These are phyloP conservation scores for Sporopachydermia lactativora DNA, from an alignment of 805 yeast species.

Conservation along the genomic window DNA sequence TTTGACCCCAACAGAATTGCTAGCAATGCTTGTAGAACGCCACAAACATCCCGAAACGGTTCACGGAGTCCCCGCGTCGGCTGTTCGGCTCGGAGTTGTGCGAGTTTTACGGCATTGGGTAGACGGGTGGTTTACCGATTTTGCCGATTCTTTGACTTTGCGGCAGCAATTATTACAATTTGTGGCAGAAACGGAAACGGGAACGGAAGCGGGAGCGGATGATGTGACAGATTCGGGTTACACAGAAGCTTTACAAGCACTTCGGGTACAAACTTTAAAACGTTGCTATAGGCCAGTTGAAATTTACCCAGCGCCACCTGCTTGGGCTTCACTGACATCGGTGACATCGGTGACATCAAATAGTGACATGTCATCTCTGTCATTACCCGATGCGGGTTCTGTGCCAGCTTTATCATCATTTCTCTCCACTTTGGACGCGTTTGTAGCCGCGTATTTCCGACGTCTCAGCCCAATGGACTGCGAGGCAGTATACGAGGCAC, in stretches of 20 bases:
- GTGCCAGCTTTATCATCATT: constrained; percentile 32
- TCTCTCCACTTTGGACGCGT: constrained; percentile 46
- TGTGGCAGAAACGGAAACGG: too few species aligned
- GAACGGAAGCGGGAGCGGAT: too few species aligned
- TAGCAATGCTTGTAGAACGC: constrained; percentile 31
- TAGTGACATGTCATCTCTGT: too few species aligned
- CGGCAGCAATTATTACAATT: background rate
- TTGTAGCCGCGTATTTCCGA: constrained; percentile 42
- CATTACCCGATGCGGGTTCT: too few species aligned
- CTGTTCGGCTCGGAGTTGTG: constrained; percentile 68
- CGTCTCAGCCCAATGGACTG: constrained; percentile 58
- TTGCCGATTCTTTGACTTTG: constrained; percentile 45
- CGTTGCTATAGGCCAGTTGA: constrained; percentile 54
- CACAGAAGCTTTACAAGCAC: too few species aligned
- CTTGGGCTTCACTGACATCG: too few species aligned
- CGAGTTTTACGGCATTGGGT: constrained; percentile 64
- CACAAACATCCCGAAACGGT: constrained; percentile 22
- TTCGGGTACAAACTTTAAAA: constrained; percentile 29
- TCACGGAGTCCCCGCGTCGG: constrained; percentile 32
- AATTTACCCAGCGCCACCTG: too few species aligned
- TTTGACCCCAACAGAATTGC: constrained; percentile 37
- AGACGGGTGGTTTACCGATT: constrained; percentile 59
- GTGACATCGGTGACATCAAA: too few species aligned
- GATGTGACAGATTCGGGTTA: too few species aligned
- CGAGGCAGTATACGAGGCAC: constrained; percentile 57